phyloP scores from a whole-genome alignment of 345 rosid species.

The Geranium brycei region DNA sequence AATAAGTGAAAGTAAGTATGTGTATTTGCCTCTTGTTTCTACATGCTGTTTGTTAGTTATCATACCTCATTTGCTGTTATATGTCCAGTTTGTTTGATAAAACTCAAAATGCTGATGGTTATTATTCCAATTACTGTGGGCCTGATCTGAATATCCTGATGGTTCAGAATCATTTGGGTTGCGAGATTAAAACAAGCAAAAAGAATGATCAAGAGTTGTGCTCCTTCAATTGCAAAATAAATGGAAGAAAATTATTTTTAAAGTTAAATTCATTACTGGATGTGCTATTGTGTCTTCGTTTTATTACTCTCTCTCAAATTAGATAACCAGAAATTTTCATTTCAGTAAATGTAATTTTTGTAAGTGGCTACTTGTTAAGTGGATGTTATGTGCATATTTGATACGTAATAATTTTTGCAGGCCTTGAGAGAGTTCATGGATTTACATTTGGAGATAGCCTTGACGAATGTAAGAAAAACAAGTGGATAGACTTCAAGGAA shows the following conservation, averaged over 20 bases:
- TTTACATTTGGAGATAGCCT: slow-evolving; percentile 92
- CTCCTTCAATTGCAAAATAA: not conserved
- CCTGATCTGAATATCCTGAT: not conserved
- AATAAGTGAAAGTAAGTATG: slow-evolving; percentile 80
- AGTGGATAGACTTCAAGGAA: slow-evolving; percentile 63
- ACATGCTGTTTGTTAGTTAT: slow-evolving; percentile 13
- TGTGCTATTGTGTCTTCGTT: not conserved
- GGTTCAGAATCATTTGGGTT: not conserved
- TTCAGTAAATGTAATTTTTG: not conserved
- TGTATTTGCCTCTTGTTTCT: not conserved
- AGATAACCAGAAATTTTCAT: not conserved
- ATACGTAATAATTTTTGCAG: slow-evolving; percentile 19
- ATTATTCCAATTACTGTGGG: not conserved
- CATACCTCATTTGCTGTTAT: not conserved
- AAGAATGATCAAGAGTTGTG: not conserved
- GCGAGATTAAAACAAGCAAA: not conserved
- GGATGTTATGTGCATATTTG: not conserved
- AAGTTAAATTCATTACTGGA: not conserved
- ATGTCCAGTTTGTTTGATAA: not conserved
- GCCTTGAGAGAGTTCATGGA: slow-evolving; percentile 91
- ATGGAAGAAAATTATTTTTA: not conserved
- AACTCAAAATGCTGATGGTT: not conserved
- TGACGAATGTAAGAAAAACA: slow-evolving; percentile 43
- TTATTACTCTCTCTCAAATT: not conserved
- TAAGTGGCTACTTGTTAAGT: not conserved